Evolutionary conservation across 768 basidiomycete species (phyloP).

Genomic region (Russula abietina): DNA sequence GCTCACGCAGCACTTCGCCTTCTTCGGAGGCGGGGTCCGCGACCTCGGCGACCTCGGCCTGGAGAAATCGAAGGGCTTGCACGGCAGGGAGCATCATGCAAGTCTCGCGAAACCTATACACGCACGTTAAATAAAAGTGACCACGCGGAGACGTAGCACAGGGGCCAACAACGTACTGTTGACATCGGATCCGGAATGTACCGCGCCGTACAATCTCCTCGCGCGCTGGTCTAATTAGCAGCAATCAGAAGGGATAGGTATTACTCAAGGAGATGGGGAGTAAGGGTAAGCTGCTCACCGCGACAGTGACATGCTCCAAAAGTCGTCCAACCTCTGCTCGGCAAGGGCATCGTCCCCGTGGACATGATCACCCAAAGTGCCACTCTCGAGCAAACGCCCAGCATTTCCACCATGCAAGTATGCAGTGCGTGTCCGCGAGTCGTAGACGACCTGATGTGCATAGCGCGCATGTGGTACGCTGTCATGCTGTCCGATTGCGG

Average conservation of each 20-base stretch:
- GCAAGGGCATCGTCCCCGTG: conserved; percentile 15
- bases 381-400: conserved; percentile 35
- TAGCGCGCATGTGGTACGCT: conserved; percentile 52
- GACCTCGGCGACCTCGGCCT: conserved; percentile 59
- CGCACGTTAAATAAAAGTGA: neutral
- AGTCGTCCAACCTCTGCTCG: conserved; percentile 53
- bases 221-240: conserved; percentile 44
- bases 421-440: conserved; percentile 46
- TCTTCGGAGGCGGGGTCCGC: conserved; percentile 62
- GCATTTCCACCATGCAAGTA: conserved; percentile 78
- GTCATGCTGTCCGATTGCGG: neutral
- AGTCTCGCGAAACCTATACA: conserved; percentile 71
- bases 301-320: conserved; percentile 67
- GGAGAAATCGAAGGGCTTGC: conserved; percentile 65
- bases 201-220: conserved; percentile 61
- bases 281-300: conserved; percentile 42
- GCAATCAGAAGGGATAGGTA: neutral
- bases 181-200: conserved; percentile 58
- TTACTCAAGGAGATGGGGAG: neutral
- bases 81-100: conserved; percentile 56
- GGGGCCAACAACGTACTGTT: conserved; percentile 48
- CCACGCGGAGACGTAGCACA: neutral
- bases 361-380: conserved; percentile 19
- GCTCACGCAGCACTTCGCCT: conserved; percentile 61
- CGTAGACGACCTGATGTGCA: conserved; percentile 76